Conservation (phyloP, 2,329 filamentous ascomycete genomes). For the Diatrype stigma region DNA sequence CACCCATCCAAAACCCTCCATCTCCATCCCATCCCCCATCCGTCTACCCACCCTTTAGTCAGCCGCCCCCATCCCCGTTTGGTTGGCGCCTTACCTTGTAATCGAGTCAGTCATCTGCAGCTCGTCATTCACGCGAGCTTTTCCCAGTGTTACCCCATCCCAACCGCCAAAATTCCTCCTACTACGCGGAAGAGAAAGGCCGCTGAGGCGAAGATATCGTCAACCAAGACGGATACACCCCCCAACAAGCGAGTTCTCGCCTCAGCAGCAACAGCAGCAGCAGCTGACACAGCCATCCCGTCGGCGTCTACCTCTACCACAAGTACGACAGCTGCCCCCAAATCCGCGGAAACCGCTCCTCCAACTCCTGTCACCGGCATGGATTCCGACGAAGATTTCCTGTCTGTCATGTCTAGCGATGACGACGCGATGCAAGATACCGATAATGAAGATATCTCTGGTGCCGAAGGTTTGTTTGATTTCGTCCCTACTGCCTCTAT, state of each 20-base stretch:
- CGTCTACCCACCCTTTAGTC: neutral
- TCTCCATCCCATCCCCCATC: neutral
- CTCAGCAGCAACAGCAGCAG: slow-evolving; percentile 33
- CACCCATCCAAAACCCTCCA: neutral
- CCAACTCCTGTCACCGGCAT: slow-evolving; percentile 64
- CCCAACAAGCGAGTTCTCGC: slow-evolving; percentile 51
- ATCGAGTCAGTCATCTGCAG: neutral
- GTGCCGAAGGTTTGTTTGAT: slow-evolving; percentile 41
- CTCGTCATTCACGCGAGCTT: slow-evolving; percentile 16
- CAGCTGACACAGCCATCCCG: slow-evolving; percentile 8
- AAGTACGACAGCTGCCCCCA: slow-evolving; percentile 26
- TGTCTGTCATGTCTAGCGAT: slow-evolving; percentile 77
- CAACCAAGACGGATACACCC: slow-evolving; percentile 36
- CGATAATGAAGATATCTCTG: slow-evolving; percentile 63
- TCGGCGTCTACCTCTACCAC: neutral
- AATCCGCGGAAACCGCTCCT: slow-evolving; percentile 41
- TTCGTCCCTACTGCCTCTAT: slow-evolving; percentile 5
- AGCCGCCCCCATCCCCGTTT: neutral
- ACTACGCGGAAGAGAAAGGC: slow-evolving; percentile 58
- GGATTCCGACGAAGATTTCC: slow-evolving; percentile 95
- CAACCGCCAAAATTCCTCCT: slow-evolving; percentile 53
- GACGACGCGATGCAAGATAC: slow-evolving; percentile 72
- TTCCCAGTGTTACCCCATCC: slow-evolving; percentile 12
- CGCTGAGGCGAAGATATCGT: slow-evolving; percentile 59
- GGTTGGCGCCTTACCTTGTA: no score